A percentile compares a stretch with the other conserved stretches of the same genome.
Conservation (phyloP, 257 asterid genomes). For the Lycium barbarum region DNA sequence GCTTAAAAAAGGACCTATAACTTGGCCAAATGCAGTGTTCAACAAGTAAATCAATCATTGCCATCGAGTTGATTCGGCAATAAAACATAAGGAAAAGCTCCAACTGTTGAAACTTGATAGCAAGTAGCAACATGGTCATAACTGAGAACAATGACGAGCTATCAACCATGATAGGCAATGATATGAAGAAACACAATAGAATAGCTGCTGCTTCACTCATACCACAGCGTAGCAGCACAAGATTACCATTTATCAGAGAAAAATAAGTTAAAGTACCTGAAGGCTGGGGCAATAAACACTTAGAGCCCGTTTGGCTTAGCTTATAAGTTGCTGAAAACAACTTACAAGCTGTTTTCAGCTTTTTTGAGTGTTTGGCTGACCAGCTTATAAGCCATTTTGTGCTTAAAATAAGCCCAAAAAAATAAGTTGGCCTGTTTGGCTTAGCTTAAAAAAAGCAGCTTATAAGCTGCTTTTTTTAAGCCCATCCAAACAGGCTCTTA, state of each 20-base stretch:
- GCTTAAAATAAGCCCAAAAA: too few relatives aligned
- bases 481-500: too few relatives aligned
- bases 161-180: background rate
- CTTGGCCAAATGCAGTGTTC: background rate
- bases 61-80: background rate
- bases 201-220: background rate
- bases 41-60: background rate
- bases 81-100: background rate
- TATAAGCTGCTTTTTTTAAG: too few relatives aligned
- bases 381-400: too few relatives aligned
- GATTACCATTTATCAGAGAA: background rate
- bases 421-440: too few relatives aligned
- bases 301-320: too few relatives aligned
- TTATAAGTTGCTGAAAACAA: too few relatives aligned
- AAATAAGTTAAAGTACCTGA: background rate
- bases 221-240: background rate
- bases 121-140: background rate
- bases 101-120: slow-evolving; percentile 15
- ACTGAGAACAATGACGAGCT: background rate
- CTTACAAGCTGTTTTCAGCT: too few relatives aligned
- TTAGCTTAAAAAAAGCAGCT: too few relatives aligned
- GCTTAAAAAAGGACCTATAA: background rate
- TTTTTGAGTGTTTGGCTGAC: too few relatives aligned
- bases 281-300: slow-evolving; percentile 6
- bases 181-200: background rate